Conservation (phyloP, 2,329 filamentous ascomycete genomes). For the Cryphonectria radicalis region DNA sequence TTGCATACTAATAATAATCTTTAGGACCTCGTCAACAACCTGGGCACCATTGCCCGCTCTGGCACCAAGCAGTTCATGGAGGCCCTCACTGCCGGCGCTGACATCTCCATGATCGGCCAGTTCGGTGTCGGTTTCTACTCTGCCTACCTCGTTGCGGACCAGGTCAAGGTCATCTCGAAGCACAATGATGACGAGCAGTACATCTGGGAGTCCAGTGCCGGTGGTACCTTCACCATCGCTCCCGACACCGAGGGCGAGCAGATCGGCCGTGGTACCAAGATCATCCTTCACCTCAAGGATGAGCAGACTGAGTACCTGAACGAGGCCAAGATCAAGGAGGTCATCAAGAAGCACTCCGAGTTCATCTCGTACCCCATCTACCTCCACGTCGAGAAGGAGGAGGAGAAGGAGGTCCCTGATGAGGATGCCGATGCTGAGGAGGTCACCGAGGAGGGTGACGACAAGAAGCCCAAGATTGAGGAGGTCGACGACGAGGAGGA, state of each 20-base stretch:
- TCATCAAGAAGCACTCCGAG: slow-evolving; percentile 99
- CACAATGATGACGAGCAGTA: slow-evolving; percentile 99
- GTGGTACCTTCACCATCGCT: slow-evolving; percentile 93
- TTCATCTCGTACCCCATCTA: slow-evolving; percentile 99
- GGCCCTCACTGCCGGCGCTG: slow-evolving; percentile 94
- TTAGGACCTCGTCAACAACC: slow-evolving; percentile 98
- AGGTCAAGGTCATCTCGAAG: slow-evolving; percentile 94
- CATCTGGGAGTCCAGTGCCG: slow-evolving; percentile 97
- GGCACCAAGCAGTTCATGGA: slow-evolving; percentile 99
- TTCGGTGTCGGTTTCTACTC: slow-evolving; percentile 99
- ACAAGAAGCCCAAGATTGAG: slow-evolving; percentile 96
- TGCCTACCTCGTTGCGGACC: slow-evolving; percentile 98
- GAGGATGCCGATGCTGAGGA: slow-evolving; percentile 78
- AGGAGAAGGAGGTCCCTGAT: slow-evolving; percentile 96
- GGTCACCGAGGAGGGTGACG: slow-evolving; percentile 68
- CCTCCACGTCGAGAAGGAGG: slow-evolving; percentile 99
- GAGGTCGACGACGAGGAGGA: slow-evolving; percentile 88
- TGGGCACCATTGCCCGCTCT: slow-evolving; percentile 98
- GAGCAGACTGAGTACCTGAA: slow-evolving; percentile 98
- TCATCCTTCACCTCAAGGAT: slow-evolving; percentile 98
- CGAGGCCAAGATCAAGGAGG: slow-evolving; percentile 99
- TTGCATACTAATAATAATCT: slow-evolving; percentile 41
- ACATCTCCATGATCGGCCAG: slow-evolving; percentile 99
- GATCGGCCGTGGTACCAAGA: slow-evolving; percentile 94
- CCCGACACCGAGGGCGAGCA: slow-evolving; percentile 89